A percentile compares a stretch with the other conserved stretches of the same genome.
Evolutionary conservation across 305 asterid species (phyloP).

Genomic region (Fraxinus platypoda): DNA sequence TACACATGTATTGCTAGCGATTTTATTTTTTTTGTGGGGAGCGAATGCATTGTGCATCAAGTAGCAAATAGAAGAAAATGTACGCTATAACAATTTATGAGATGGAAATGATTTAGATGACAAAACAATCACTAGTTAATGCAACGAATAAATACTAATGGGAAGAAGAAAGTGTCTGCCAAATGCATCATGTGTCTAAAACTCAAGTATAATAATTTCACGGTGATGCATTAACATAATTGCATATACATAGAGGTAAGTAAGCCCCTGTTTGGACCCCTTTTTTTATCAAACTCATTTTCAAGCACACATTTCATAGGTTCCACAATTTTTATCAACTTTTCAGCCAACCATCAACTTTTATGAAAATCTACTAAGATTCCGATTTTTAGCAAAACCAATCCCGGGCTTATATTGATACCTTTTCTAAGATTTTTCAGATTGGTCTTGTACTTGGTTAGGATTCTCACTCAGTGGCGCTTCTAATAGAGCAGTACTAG

Average conservation of each 20-base stretch:
- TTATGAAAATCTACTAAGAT: neutral
- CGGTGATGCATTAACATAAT: neutral
- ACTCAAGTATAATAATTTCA: neutral
- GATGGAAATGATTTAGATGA: neutral
- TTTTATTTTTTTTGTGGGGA: neutral
- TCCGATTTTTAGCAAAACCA: neutral
- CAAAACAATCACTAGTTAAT: neutral
- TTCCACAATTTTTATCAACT: too few relatives aligned
- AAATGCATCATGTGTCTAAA: neutral
- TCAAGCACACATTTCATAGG: too few relatives aligned
- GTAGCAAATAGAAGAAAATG: neutral
- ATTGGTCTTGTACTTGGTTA: neutral
- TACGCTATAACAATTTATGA: neutral
- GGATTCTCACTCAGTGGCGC: neutral
- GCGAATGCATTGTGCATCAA: neutral
- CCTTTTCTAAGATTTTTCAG: neutral
- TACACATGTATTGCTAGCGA: neutral
- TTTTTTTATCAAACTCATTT: neutral
- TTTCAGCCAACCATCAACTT: neutral
- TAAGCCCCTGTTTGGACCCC: neutral
- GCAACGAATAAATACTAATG: neutral
- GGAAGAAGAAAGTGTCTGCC: neutral
- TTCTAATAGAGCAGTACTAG: neutral
- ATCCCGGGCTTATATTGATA: neutral
- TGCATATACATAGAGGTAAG: neutral